Evolutionary conservation across 129 eudicot genomes (phyloP), one percentile per base, ranked within the genome.

Genomic region (Helianthus tuberosus): DNA sequence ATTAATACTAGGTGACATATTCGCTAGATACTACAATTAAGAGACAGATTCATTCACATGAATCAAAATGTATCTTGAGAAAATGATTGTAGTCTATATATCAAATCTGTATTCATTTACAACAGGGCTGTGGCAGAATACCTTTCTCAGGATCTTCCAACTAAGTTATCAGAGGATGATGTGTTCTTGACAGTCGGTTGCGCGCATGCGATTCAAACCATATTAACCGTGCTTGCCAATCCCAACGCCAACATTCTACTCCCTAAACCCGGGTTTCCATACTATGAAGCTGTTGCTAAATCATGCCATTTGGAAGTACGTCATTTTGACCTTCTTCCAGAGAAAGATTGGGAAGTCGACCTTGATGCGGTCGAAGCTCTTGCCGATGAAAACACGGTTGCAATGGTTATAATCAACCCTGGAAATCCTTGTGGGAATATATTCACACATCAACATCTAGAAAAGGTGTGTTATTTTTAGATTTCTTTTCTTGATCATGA

Each of bases 351-450:
- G 97, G 97, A 91, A 59, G 91, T 86, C 17, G 87, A 91, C 68
- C 84, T 89, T 64, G 85, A 77, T 64, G 83, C 85, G 17, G 89
- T 91, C 47, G 92, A 91, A 89, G 75, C 84, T 80, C 79, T 91
- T 4, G 86, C 96, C 12, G 96, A 91, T 81, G 89, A 89, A 66
- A 91, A 91, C 52, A 91, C 97, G 25, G 89, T 83, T 41, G 97
- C 96, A 4, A 81, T 91, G 78, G 96, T 20, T 20, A 20, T 20
- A 20, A 20, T 20, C 23, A 20, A 20, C 23, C 23, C 23, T 20
- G 23, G 23, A 20, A 20, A 20, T 20, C 23, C 23, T 86, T 91
- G 97, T 77, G 97, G 97, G 20, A 91, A 91, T 86, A 92, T 91
- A 41, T 91, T 41, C 76, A 78, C 82, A 15, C 65, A 83, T 49